phyloP scores from a whole-genome alignment of 192 early-diverging fungal species.

The Entophlyctis luteolus region DNA sequence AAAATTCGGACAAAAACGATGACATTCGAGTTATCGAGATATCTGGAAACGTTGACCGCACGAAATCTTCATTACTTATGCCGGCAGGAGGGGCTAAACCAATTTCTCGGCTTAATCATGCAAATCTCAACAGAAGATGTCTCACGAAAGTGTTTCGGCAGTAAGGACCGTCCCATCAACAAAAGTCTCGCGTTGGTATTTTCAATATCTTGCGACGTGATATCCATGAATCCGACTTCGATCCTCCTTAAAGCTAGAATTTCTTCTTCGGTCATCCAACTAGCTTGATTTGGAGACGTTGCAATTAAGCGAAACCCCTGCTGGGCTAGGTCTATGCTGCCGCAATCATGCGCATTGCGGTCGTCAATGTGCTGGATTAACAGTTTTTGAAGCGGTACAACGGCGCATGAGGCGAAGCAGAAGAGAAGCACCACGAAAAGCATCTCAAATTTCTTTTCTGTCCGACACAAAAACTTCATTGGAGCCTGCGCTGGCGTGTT shows the following conservation, averaged over 20 bases:
- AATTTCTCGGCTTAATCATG: too few relatives aligned
- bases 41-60: constrained; percentile 51
- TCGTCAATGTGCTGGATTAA: constrained; percentile 12
- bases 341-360: neutral
- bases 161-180: neutral
- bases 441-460: too few relatives aligned
- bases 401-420: too few relatives aligned
- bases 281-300: constrained; percentile 7
- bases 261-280: constrained; percentile 35
- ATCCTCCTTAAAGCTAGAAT: constrained; percentile 66
- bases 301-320: constrained; percentile 37
- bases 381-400: constrained; percentile 19
- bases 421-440: too few relatives aligned
- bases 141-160: constrained; percentile 15
- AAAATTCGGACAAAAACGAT: constrained; percentile 67
- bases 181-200: too few relatives aligned
- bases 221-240: constrained; percentile 79
- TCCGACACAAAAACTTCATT: too few relatives aligned
- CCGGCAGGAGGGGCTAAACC: constrained; percentile 45
- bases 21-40: constrained; percentile 70
- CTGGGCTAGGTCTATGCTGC: neutral
- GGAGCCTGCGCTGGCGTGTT: too few relatives aligned
- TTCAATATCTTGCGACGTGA: constrained; percentile 68
- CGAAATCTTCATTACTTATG: constrained; percentile 56
- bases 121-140: too few relatives aligned